A percentile compares a stretch with the other conserved stretches of the same genome.
phyloP scores from a whole-genome alignment of 192 early-diverging fungal species.

The Coemansia sp. region DNA sequence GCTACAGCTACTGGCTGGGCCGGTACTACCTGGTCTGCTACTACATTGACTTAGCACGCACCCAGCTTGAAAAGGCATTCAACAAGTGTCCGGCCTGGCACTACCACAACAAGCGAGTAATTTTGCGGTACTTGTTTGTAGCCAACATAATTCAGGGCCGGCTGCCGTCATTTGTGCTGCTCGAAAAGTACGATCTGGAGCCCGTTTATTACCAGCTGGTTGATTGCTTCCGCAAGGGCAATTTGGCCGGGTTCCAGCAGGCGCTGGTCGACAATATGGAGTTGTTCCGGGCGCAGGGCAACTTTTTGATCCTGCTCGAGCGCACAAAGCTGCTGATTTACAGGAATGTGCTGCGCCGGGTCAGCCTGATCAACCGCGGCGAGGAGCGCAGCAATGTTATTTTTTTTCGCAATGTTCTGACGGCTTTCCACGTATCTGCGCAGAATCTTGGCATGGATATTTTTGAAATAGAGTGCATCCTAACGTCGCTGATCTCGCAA shows the following conservation, averaged over 20 bases:
- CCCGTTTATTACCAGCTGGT: conserved; percentile 26
- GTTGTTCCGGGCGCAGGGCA: conserved; percentile 45
- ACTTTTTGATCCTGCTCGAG: conserved; percentile 42
- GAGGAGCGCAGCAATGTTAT: conserved; percentile 8
- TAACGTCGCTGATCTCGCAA: conserved; percentile 43
- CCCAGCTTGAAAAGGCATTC: conserved; percentile 40
- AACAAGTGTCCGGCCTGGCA: conserved; percentile 30
- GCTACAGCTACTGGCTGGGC: conserved; percentile 47
- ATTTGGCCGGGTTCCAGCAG: conserved; percentile 36
- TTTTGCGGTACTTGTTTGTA: conserved; percentile 40
- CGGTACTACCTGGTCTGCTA: conserved; percentile 47
- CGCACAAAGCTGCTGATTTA: conserved; percentile 45
- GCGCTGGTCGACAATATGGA: conserved; percentile 34
- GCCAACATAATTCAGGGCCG: conserved; percentile 46
- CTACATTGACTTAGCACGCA: conserved; percentile 35
- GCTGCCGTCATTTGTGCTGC: conserved; percentile 11
- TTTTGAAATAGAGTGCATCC: conserved; percentile 45
- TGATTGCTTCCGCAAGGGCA: conserved; percentile 28
- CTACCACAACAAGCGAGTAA: conserved; percentile 43
- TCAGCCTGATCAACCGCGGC: not conserved
- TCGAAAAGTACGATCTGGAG: conserved; percentile 46
- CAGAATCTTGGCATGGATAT: conserved; percentile 30
- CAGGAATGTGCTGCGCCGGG: conserved; percentile 22
- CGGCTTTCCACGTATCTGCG: conserved; percentile 27
- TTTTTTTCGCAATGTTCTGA: conserved; percentile 28